phyloP scores from a whole-genome alignment of 2,329 filamentous ascomycete genomes.

The Plenodomus tracheiphilus region DNA sequence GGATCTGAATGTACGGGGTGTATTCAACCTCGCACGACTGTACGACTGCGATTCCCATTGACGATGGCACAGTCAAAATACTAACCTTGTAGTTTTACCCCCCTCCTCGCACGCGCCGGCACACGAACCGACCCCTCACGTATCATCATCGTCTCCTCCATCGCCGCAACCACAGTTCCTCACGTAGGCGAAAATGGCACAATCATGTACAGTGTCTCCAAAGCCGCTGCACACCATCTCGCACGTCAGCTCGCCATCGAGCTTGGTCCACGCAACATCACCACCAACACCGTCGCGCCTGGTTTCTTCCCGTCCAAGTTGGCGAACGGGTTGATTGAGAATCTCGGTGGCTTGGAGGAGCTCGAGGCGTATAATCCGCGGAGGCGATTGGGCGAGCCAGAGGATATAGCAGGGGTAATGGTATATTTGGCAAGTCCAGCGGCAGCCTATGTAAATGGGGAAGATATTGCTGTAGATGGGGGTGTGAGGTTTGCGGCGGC shows the following conservation, averaged over 20 bases:
- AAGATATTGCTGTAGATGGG: conserved; percentile 38
- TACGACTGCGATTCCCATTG: conserved; percentile 11
- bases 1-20: conserved; percentile 46
- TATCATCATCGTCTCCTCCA: conserved; percentile 44
- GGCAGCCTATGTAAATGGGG: conserved; percentile 36
- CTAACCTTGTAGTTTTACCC: conserved; percentile 32
- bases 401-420: conserved; percentile 45
- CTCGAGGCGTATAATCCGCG: conserved; percentile 37
- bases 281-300: conserved; percentile 45
- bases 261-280: conserved; percentile 45
- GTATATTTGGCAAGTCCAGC: conserved; percentile 39
- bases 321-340: conserved; percentile 43
- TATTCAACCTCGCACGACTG: conserved; percentile 46
- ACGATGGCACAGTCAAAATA: too few relatives aligned
- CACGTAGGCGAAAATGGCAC: conserved; percentile 45
- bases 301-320: conserved; percentile 47
- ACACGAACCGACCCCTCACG: conserved; percentile 40
- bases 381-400: conserved; percentile 36
- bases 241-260: conserved; percentile 46
- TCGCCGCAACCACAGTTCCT: conserved; percentile 42
- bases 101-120: conserved; percentile 40
- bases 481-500: conserved; percentile 32
- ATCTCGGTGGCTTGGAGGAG: conserved; percentile 48
- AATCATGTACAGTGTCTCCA: conserved; percentile 47
- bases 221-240: conserved; percentile 46